Evolutionary conservation across 371 early-diverging fungal species (phyloP).

Genomic region (Rhizomucor pusillus): DNA sequence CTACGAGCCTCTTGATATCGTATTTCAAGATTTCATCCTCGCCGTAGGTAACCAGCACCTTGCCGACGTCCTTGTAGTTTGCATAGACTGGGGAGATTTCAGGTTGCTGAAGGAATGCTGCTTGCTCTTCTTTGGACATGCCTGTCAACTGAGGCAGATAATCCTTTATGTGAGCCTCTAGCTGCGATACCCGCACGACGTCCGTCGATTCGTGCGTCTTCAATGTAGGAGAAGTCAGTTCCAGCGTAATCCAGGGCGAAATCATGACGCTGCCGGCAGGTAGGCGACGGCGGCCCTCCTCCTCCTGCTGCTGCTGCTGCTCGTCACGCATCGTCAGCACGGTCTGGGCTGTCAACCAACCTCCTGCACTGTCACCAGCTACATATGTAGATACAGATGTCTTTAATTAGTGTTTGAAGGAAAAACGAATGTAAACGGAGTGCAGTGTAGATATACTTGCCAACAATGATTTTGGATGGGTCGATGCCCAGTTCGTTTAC

Average conservation of each 20-base stretch:
- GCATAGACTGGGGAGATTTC: slow-evolving; percentile 19
- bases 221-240: slow-evolving; percentile 7
- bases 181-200: background rate
- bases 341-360: background rate
- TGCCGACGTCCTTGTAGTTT: slow-evolving; percentile 16
- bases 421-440: too few species aligned
- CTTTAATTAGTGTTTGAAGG: background rate
- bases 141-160: background rate
- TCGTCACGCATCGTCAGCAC: slow-evolving; percentile 2
- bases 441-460: slow-evolving; percentile 11
- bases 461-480: slow-evolving; percentile 26
- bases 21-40: slow-evolving; percentile 21
- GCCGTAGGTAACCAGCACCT: slow-evolving; percentile 24
- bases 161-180: background rate
- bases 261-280: slow-evolving; percentile 18
- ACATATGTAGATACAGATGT: background rate
- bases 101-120: slow-evolving; percentile 12
- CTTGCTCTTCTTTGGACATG: slow-evolving; percentile 3
- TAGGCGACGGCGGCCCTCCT: background rate
- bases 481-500: slow-evolving; percentile 21
- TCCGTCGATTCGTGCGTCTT: background rate
- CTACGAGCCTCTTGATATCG: slow-evolving; percentile 17
- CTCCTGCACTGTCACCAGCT: slow-evolving; percentile 18
- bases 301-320: background rate
- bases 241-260: slow-evolving; percentile 30